phyloP scores from a whole-genome alignment of 2,329 filamentous ascomycete genomes.

The Venturia aucupariae region DNA sequence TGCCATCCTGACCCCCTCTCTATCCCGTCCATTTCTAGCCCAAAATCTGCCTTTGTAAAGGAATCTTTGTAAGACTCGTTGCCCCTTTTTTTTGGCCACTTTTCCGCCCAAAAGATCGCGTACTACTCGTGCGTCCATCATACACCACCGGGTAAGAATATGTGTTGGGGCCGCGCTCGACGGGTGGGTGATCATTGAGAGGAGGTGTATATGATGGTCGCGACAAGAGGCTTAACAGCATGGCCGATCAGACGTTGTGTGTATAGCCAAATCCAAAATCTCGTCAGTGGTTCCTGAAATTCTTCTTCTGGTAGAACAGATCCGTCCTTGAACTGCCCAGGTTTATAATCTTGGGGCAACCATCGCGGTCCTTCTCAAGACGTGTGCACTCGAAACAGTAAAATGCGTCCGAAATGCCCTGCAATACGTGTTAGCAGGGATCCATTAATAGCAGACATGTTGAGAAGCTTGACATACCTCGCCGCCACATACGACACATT shows the following conservation, averaged over 20 bases:
- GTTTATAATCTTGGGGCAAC: conserved; percentile 99
- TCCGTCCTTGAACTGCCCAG: conserved; percentile 92
- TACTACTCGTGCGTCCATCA: background rate
- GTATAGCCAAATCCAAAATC: background rate
- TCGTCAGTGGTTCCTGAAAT: conserved; percentile 49
- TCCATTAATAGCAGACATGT: too few relatives aligned
- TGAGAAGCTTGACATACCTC: conserved; percentile 40
- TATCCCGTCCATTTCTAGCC: background rate
- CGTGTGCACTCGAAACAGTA: conserved; percentile 99
- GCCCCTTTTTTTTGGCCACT: background rate
- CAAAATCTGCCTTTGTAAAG: background rate
- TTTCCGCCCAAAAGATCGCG: background rate
- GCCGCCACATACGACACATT: conserved; percentile 96
- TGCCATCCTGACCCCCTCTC: background rate
- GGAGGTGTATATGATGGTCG: background rate
- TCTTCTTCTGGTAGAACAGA: conserved; percentile 70
- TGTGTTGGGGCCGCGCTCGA: background rate
- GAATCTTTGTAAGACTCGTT: background rate
- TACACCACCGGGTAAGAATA: background rate
- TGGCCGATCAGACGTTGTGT: background rate
- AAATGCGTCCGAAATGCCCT: conserved; percentile 92
- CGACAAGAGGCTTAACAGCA: too few relatives aligned
- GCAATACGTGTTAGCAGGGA: background rate
- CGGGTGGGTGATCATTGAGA: background rate
- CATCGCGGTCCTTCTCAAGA: conserved; percentile 92